Evolutionary conservation across 2,329 filamentous ascomycete species (phyloP).

Genomic region (Diaporthe amygdali): DNA sequence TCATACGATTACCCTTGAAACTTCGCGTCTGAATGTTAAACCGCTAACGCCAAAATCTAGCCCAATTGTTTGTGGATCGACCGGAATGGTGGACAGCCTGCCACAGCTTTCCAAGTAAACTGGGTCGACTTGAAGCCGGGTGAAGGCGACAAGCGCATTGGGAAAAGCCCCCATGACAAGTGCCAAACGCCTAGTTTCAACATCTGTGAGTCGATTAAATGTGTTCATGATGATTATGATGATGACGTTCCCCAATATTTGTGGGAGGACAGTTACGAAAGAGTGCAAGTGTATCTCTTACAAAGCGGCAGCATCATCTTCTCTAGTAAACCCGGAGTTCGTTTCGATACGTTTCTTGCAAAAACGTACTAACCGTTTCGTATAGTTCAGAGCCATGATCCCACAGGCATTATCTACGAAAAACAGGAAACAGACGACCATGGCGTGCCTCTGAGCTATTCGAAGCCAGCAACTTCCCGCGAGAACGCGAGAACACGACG

Average conservation of each 20-base stretch:
- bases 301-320: neutral
- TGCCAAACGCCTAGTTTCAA: neutral
- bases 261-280: no score
- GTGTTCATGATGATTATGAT: no score
- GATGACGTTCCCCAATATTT: no score
- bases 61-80: neutral
- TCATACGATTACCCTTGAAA: no score
- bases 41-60: neutral
- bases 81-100: neutral
- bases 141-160: neutral
- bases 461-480: neutral
- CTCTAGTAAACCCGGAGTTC: no score
- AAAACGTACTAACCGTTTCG: neutral
- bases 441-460: neutral
- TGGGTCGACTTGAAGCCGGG: neutral
- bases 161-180: neutral
- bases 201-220: neutral
- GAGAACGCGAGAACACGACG: neutral
- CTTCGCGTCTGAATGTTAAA: neutral
- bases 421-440: neutral
- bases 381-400: neutral
- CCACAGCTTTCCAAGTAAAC: neutral
- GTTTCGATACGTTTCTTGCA: neutral
- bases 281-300: no score
- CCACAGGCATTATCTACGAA: neutral